Conservation (phyloP, 2,329 filamentous ascomycete species). For the Endocalyx cinctus region DNA sequence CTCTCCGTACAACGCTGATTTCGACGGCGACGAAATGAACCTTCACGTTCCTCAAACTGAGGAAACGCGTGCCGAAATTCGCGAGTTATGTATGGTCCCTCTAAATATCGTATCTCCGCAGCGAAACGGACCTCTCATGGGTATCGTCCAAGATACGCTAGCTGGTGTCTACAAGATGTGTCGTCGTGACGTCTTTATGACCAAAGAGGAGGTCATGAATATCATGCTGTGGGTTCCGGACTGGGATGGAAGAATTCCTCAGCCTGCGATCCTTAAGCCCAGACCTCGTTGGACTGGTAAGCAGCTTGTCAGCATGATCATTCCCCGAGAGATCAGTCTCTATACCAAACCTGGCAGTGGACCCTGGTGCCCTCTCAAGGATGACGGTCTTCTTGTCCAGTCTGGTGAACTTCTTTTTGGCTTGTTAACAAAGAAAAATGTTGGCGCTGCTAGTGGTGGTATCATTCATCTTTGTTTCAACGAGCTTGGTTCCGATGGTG, state of each 20-base stretch:
- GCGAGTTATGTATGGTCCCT: conserved; percentile 94
- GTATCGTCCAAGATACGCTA: conserved; percentile 97
- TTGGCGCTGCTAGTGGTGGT: conserved; percentile 85
- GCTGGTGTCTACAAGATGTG: conserved; percentile 97
- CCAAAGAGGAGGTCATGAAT: conserved; percentile 91
- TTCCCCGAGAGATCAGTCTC: conserved; percentile 81
- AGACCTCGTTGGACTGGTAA: conserved; percentile 95
- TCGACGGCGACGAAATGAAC: conserved; percentile 99
- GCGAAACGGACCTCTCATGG: conserved; percentile 95
- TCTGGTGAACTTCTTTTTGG: conserved; percentile 88
- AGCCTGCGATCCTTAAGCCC: conserved; percentile 91
- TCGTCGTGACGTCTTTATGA: conserved; percentile 85
- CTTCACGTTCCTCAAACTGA: conserved; percentile 98
- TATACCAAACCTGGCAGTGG: conserved; percentile 60
- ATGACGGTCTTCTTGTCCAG: conserved; percentile 78
- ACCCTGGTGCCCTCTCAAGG: conserved; percentile 56
- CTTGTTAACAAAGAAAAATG: conserved; percentile 85
- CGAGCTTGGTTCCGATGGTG: conserved; percentile 78
- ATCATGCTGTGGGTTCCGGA: conserved; percentile 95
- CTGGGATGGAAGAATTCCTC: conserved; percentile 93
- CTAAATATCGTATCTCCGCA: conserved; percentile 98
- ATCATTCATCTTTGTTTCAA: conserved; percentile 96
- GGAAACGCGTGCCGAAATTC: conserved; percentile 91
- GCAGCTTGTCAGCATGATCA: conserved; percentile 90
- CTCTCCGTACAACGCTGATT: conserved; percentile 99